Percentiles rank a stretch among this genome's conserved stretches.
Conservation (phyloP, 768 basidiomycete species). For the Lyophyllum shimeji region DNA sequence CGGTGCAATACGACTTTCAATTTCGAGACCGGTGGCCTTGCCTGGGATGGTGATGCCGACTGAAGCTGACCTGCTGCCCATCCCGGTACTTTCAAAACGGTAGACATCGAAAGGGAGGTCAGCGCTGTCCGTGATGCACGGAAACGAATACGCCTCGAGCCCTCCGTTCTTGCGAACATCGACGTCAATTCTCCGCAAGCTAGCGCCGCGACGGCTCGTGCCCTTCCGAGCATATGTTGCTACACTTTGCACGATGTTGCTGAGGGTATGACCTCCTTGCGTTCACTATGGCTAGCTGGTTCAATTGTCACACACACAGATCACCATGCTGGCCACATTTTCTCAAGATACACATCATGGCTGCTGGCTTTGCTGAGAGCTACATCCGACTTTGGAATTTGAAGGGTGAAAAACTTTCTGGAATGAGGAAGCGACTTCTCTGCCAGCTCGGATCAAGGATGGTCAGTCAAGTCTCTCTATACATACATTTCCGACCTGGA, state of each 20-base stretch:
- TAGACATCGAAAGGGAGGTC: constrained; percentile 91
- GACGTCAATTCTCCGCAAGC: constrained; percentile 63
- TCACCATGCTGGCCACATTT: constrained; percentile 83
- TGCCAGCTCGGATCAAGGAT: constrained; percentile 62
- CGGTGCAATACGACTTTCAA: constrained; percentile 64
- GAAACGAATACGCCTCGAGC: constrained; percentile 90
- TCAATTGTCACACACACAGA: constrained; percentile 37
- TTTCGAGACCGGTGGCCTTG: constrained; percentile 46
- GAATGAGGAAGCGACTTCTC: constrained; percentile 77
- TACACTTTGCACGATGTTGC: constrained; percentile 94
- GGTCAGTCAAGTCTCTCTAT: constrained; percentile 44
- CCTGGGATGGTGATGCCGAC: constrained; percentile 64
- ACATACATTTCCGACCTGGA: neutral
- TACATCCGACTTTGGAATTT: constrained; percentile 94
- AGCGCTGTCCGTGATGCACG: constrained; percentile 85
- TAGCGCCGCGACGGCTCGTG: constrained; percentile 54
- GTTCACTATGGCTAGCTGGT: neutral
- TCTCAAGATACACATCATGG: constrained; percentile 92
- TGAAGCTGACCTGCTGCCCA: constrained; percentile 77
- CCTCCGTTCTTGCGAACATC: constrained; percentile 55
- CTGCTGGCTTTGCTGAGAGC: constrained; percentile 94
- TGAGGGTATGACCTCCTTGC: constrained; percentile 69
- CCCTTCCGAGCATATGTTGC: constrained; percentile 89
- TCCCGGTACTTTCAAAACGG: constrained; percentile 77
- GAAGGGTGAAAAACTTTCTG: constrained; percentile 86